Conservation (phyloP, 805 yeast genomes). For the Cyberlindnera euphorbiiphila region DNA sequence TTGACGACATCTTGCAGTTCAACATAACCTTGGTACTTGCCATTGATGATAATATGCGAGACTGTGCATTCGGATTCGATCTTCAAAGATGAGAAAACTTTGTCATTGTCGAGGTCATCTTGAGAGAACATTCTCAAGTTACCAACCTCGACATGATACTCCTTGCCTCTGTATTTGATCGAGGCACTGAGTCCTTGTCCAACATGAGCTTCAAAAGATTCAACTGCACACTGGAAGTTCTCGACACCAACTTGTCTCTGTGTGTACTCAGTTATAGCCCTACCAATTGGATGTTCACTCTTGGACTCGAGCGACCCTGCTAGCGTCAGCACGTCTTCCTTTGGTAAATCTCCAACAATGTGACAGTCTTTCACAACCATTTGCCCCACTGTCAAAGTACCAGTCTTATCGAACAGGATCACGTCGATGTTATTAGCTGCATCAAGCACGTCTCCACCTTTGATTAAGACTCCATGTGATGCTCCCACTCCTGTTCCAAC, state of each 20-base stretch:
- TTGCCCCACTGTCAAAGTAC: constrained; percentile 84
- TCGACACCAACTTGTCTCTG: constrained; percentile 13
- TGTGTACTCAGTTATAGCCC: constrained; percentile 51
- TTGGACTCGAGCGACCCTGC: constrained; percentile 56
- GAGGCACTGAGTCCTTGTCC: constrained; percentile 36
- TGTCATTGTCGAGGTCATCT: constrained; percentile 15
- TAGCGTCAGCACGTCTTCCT: constrained; percentile 41
- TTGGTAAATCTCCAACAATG: constrained; percentile 8
- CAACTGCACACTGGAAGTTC: constrained; percentile 10
- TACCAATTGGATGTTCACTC: constrained; percentile 88
- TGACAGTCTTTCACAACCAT: constrained; percentile 41
- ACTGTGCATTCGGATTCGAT: constrained; percentile 38
- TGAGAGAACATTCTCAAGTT: constrained; percentile 30
- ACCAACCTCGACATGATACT: constrained; percentile 48
- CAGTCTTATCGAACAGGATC: constrained; percentile 91
- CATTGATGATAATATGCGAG: constrained; percentile 57
- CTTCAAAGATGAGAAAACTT: constrained; percentile 17
- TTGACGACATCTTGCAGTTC: constrained; percentile 68
- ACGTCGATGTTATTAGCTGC: constrained; percentile 58
- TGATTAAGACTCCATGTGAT: constrained; percentile 78
- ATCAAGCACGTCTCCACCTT: constrained; percentile 90
- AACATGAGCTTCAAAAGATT: constrained; percentile 29
- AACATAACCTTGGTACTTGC: constrained; percentile 56
- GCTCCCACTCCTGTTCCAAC: constrained; percentile 99
- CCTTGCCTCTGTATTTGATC: constrained; percentile 20